Conservation (phyloP, 305 asterid genomes). For the Solanum hybrid region DNA sequence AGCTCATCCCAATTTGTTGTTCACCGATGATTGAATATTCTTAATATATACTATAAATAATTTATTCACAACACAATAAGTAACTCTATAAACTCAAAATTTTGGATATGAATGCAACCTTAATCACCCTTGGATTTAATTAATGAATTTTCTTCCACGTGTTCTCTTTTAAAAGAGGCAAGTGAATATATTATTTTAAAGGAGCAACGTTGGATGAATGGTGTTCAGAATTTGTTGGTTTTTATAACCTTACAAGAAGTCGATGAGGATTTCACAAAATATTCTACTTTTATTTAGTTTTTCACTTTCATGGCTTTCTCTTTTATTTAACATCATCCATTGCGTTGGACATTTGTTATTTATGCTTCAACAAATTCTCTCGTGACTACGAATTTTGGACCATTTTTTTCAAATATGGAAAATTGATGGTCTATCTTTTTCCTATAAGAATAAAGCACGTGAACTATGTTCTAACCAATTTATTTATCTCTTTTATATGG, state of each 20-base stretch:
- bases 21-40: neutral
- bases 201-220: neutral
- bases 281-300: neutral
- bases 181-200: neutral
- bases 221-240: neutral
- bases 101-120: neutral
- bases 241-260: neutral
- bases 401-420: neutral
- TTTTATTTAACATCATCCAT: conserved; percentile 1
- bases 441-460: neutral
- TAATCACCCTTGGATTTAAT: neutral
- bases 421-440: neutral
- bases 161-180: neutral
- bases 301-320: neutral
- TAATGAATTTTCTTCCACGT: neutral
- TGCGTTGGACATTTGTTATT: neutral
- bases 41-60: neutral
- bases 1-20: too few relatives aligned
- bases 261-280: neutral
- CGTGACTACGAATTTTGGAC: neutral
- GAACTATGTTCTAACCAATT: neutral
- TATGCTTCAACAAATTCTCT: conserved; percentile 1
- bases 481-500: neutral
- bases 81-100: neutral
- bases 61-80: neutral